Percentiles rank a stretch among this genome's conserved stretches.
phyloP scores from a whole-genome alignment of 306 rosid genomes.

The Begonia loranthoides region DNA sequence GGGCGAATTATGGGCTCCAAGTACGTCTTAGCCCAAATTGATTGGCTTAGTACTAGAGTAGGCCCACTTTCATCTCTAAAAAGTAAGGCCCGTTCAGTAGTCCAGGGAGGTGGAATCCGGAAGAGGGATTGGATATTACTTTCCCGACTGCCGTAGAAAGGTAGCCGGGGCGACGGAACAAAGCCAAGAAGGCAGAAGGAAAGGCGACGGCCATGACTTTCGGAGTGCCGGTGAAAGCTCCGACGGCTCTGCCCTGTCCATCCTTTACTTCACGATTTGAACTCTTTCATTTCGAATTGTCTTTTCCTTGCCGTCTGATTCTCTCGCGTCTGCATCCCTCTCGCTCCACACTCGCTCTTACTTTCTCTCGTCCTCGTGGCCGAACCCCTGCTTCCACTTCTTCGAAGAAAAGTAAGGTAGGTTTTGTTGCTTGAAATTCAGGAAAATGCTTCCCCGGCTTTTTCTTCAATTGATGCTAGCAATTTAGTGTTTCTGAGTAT shows the following conservation, averaged over 20 bases:
- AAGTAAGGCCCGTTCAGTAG: too few species aligned
- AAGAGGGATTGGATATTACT: too few species aligned
- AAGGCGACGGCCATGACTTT: background rate
- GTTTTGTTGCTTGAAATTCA: background rate
- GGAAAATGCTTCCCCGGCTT: background rate
- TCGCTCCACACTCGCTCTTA: conserved; percentile 19
- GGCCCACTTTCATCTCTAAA: too few species aligned
- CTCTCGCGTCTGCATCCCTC: conserved; percentile 28
- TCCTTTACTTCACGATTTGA: conserved; percentile 15
- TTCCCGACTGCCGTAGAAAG: too few species aligned
- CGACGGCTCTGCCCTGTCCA: conserved; percentile 22
- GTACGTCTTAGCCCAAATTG: too few species aligned
- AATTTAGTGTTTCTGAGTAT: background rate
- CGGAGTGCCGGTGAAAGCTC: conserved; percentile 13
- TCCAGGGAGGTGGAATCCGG: too few species aligned
- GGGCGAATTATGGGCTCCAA: too few species aligned
- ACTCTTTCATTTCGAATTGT: conserved; percentile 4
- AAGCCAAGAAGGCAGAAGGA: too few species aligned
- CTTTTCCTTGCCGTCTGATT: conserved; percentile 6
- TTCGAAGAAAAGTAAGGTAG: conserved; percentile 45
- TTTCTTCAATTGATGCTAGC: background rate
- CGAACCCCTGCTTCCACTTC: conserved; percentile 15
- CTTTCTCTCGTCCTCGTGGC: conserved; percentile 31
- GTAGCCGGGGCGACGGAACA: too few species aligned
- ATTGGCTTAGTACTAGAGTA: too few species aligned